Evolutionary conservation across 1,284 basidiomycete species (phyloP), one percentile per base, ranked within the genome.

Genomic region (Puccinia sorghi): DNA sequence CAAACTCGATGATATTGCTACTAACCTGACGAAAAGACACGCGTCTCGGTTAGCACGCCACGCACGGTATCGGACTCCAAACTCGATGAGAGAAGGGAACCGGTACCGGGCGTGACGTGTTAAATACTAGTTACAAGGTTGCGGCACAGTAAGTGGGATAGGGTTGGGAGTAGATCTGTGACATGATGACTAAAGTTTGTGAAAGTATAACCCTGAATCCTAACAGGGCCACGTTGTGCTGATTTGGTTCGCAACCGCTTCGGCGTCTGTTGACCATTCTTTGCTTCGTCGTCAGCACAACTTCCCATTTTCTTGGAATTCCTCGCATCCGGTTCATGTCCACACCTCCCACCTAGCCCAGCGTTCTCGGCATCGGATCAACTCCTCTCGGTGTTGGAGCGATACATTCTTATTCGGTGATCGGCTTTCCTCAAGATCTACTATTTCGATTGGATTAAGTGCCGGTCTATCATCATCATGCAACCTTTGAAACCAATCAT

Each of bases 401-500:
- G 43, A 3, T 43, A 22, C 9, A n/a, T 25, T 52, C 25, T 13
- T 39, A 52, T 37, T 39, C 43, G 66, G 43, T 20, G 46, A 52
- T 52, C 50, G 66, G 27, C 48, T 27, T 39, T n/a, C n/a, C n/a
- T 69, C 37, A 11, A 39, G 22, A 48, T 64, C 41, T 17, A 13
- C 2, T 57, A 54, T 57, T 72, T 72, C 54, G 70, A 22, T 57
- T 43, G 39, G 70, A 22, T 46, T 17, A 64, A 46, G 17, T n/a
- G 61, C 20, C 52, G 57, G 22, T 3, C 17, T 6, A 17, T 52
- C 9, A 50, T 54, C 52, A 57, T 27, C 52, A 72, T 72, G 70
- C 32, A 25, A 57, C 70, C 52, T 43, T 41, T 54, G n/a, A 72
- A 57, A 43, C 32, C 70, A 43, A 57, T 43, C 32, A 72, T 57